Conservation (phyloP, 2,329 filamentous ascomycete species). For the Erysiphe neolycopersici region DNA sequence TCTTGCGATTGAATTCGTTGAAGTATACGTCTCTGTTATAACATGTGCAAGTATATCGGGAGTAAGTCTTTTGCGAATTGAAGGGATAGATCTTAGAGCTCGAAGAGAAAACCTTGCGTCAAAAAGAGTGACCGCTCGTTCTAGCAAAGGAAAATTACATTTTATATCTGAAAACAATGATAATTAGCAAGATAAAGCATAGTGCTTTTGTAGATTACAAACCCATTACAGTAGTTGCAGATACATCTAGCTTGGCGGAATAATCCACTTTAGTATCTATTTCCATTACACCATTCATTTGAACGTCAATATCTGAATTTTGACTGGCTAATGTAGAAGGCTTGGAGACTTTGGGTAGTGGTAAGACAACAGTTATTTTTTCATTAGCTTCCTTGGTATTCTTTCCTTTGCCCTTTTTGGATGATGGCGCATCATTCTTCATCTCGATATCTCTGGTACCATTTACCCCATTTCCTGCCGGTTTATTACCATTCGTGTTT, state of each 20-base stretch:
- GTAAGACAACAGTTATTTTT: constrained; percentile 61
- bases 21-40: constrained; percentile 54
- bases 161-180: constrained; percentile 47
- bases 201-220: constrained; percentile 9
- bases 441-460: constrained; percentile 43
- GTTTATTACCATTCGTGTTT: constrained; percentile 37
- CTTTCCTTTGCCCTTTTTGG: constrained; percentile 36
- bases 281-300: constrained; percentile 31
- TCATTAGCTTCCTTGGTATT: constrained; percentile 43
- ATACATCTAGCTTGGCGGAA: constrained; percentile 31
- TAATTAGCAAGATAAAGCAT: neutral
- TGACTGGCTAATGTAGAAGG: constrained; percentile 26
- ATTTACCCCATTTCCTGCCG: constrained; percentile 32
- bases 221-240: constrained; percentile 33
- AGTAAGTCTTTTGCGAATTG: constrained; percentile 72
- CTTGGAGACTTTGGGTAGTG: constrained; percentile 38
- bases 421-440: constrained; percentile 33
- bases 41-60: constrained; percentile 57
- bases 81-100: constrained; percentile 83
- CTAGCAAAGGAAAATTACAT: constrained; percentile 73
- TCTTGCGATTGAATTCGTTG: constrained; percentile 32
- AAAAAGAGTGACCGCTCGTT: constrained; percentile 76
- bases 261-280: constrained; percentile 9
- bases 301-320: constrained; percentile 41
- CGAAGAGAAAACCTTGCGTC: constrained; percentile 87